phyloP scores from a whole-genome alignment of 345 rosid genomes.

The Clausena lansium region DNA sequence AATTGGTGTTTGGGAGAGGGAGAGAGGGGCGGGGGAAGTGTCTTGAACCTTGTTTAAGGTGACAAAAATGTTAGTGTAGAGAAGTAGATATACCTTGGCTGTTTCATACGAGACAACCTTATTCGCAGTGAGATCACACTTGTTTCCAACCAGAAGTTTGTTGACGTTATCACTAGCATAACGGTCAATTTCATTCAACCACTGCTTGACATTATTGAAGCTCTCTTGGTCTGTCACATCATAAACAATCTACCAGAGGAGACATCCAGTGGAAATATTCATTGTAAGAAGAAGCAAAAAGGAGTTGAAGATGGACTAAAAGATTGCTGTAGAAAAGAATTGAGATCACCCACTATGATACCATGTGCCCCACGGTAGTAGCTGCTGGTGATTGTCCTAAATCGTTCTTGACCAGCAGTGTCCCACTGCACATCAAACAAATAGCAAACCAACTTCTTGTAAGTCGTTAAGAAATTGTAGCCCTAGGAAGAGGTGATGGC shows the following conservation, averaged over 20 bases:
- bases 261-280: slow-evolving; percentile 1
- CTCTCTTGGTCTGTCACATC: slow-evolving; percentile 83
- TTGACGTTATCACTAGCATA: slow-evolving; percentile 77
- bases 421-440: slow-evolving; percentile 68
- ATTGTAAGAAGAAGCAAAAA: not conserved
- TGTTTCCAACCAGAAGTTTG: slow-evolving; percentile 80
- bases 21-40: not conserved
- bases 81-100: slow-evolving; percentile 48
- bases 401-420: slow-evolving; percentile 96
- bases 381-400: slow-evolving; percentile 94
- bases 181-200: slow-evolving; percentile 77
- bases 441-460: slow-evolving; percentile 4
- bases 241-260: slow-evolving; percentile 58
- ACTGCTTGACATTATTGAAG: slow-evolving; percentile 77
- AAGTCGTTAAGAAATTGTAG: not conserved
- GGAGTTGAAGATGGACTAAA: not conserved
- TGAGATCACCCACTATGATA: slow-evolving; percentile 57
- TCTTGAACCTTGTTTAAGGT: not conserved
- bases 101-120: slow-evolving; percentile 68
- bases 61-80: not conserved
- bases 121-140: slow-evolving; percentile 69
- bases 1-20: too few relatives aligned
- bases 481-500: not conserved
- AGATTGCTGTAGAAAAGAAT: not conserved
- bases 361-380: slow-evolving; percentile 98